Evolutionary conservation across 257 asterid species (phyloP), one percentile per base, ranked within the genome.

Genomic region (Nicotiana tomentosiformis): DNA sequence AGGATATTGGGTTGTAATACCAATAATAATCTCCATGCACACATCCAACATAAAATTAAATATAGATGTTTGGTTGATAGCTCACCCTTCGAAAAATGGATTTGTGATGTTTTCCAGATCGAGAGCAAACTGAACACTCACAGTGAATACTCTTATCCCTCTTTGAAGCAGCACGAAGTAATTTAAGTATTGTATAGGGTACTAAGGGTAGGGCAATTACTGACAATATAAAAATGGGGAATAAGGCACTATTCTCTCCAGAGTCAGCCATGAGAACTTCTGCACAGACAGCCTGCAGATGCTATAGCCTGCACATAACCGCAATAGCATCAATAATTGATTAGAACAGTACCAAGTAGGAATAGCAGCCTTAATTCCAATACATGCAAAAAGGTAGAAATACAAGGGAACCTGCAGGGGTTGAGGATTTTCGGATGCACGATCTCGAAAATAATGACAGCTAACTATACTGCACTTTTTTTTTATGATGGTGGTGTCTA

Each of bases 151-250:
- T 89, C 90, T 85, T 90, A 33, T 86, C 87, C 88, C 91, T 90
- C 91, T 90, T 88, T 18, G 98, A 85, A 85, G 89, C 86, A 77
- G 93, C 97, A 77, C 90, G 97, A 74, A 90, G 82, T 64, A 94
- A 86, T 88, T 91, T 96, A 84, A 89, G 85, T 55, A 96, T 87
- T 3, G 99, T 94, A 86, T 92, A 96, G 53, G 98, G 99, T 62
- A 96, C 92, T 82, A 96, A 89, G 78, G 98, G 97, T 89, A 96
- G 82, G 33, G 97, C 98, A 30, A 96, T 86, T 82, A 94, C 90
- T 3, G 99, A 89, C 86, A 96, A 66, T 62, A 96, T 90, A 86
- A 96, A 96, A 85, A 94, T 92, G 20, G 98, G 99, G 88, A 96
- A 96, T 60, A 96, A 74, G 4, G 97, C 93, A 83, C 91, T 89